Evolutionary conservation across 768 basidiomycete genomes (phyloP), one percentile per base, ranked within the genome.

Genomic region (Leucocoprinus leucothites): DNA sequence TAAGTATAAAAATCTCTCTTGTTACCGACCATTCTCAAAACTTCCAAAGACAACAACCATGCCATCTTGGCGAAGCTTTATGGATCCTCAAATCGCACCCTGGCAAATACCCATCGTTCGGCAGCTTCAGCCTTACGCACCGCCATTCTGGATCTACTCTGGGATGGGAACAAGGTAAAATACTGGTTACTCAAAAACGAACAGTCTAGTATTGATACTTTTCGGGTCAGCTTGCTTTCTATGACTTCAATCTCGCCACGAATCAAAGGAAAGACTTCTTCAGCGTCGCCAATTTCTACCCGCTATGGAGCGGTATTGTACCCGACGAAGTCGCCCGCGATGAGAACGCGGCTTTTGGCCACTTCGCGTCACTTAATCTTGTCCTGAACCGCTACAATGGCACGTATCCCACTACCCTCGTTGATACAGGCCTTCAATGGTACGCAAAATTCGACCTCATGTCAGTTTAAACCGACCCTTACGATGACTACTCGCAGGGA

Each of bases 351-450:
- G 79, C 92, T 0, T 86, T 92, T 56, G 78, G 80, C 5, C 82
- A 82, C 58, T 96, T 96, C 65, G 73, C 89, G 2, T 76, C 86
- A 0, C 65, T 94, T 8, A 85, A 94, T 63, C 74, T 91, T 74
- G 85, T 92, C 2, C 67, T 94, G 65, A 87, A 87, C 67, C 81
- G 84, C 42, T 98, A 93, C 67, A 93, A 94, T 61, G 95, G 95
- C 19, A 90, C 92, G 0, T 81, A 87, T 65, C 93, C 94, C 0
- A 74, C 82, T 5, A 91, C 90, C 0, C 91, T 96, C 61, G 63
- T 92, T 9, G 77, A 82, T 57, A 86, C 85, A 0, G 91, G 92
- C 9, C 74, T 85, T 58, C 91, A 96, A 72, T 96, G 94, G 91
- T 86, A 56, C 36, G 69, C 31, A 34, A 43, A 5, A 19, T 9